A percentile compares a stretch with the other conserved stretches of the same genome.
phyloP scores from a whole-genome alignment of 768 basidiomycete species.

The Lyophyllum shimeji region DNA sequence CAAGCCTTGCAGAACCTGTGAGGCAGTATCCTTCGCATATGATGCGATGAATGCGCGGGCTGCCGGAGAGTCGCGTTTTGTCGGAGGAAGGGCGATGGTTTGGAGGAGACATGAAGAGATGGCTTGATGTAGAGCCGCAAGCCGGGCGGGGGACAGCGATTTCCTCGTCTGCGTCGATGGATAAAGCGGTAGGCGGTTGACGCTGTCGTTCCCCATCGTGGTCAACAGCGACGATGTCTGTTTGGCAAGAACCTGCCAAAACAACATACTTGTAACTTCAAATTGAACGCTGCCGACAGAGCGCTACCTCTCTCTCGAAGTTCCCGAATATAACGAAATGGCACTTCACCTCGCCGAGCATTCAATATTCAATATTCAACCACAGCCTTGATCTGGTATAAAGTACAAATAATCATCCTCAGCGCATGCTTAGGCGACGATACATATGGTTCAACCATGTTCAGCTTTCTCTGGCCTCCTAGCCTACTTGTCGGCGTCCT shows the following conservation, averaged over 20 bases:
- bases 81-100: slow-evolving; percentile 46
- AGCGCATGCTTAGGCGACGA: not conserved
- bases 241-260: not conserved
- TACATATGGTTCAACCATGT: not conserved
- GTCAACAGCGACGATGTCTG: too few species aligned
- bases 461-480: too few species aligned
- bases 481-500: slow-evolving; percentile 9
- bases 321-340: too few species aligned
- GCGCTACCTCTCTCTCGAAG: too few species aligned
- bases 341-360: too few species aligned
- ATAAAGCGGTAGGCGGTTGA: slow-evolving; percentile 45
- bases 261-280: too few species aligned
- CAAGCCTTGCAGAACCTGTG: slow-evolving; percentile 49
- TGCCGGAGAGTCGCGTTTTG: slow-evolving; percentile 44
- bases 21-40: slow-evolving; percentile 58
- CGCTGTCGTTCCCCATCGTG: slow-evolving; percentile 14
- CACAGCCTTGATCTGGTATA: too few species aligned
- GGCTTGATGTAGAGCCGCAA: slow-evolving; percentile 44
- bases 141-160: slow-evolving; percentile 50
- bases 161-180: slow-evolving; percentile 51
- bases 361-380: too few species aligned
- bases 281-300: too few species aligned
- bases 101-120: slow-evolving; percentile 49
- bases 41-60: slow-evolving; percentile 51
- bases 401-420: not conserved